phyloP scores from a whole-genome alignment of 2,329 filamentous ascomycete genomes.

The Trichoderma sp. region DNA sequence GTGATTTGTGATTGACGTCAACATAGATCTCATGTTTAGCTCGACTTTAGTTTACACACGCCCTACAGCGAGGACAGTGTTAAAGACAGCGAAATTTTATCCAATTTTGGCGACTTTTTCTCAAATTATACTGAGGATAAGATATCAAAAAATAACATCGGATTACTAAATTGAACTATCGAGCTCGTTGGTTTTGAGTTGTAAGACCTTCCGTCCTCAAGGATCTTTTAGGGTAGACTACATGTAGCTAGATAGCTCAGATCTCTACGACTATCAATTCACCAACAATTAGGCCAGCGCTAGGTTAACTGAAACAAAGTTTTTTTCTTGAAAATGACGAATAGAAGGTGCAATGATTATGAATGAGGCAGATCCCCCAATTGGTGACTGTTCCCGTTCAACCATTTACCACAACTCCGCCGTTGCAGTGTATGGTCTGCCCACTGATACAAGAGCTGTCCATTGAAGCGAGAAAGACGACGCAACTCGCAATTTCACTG shows the following conservation, averaged over 20 bases:
- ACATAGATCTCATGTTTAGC: not conserved
- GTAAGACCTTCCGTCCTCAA: not conserved
- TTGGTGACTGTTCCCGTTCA: constrained; percentile 34
- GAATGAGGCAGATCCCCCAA: not conserved
- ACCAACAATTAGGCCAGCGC: not conserved
- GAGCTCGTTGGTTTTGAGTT: not conserved
- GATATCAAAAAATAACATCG: not conserved
- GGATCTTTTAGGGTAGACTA: not conserved
- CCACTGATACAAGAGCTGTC: constrained; percentile 77
- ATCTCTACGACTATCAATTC: not conserved
- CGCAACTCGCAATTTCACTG: constrained; percentile 78
- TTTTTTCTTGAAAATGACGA: not conserved
- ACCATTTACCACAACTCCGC: constrained; percentile 54
- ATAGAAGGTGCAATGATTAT: not conserved
- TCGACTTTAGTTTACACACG: not conserved
- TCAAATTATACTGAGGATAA: not conserved
- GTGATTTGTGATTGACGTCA: not conserved
- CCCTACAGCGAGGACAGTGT: not conserved
- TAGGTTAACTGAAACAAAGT: too few species aligned
- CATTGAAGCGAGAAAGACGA: constrained; percentile 76
- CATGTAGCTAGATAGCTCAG: not conserved
- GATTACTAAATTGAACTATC: not conserved
- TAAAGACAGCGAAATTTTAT: not conserved
- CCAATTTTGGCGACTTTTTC: not conserved
- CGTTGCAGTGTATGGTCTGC: constrained; percentile 63